Evolutionary conservation across 2,329 filamentous ascomycete species (phyloP).

Genomic region (Cryphonectria japonica): DNA sequence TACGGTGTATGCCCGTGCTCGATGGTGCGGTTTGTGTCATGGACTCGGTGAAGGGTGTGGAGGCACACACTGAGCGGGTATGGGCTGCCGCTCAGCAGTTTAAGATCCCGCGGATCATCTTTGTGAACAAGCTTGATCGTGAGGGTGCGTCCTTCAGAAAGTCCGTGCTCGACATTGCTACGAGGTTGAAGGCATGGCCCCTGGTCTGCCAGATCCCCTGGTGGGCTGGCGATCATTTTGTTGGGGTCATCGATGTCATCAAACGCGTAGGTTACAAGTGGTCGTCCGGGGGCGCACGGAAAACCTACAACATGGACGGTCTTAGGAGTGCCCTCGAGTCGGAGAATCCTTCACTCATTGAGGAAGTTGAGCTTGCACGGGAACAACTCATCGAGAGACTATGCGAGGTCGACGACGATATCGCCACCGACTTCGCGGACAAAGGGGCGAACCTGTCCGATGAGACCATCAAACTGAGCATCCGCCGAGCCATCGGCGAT

Average conservation of each 20-base stretch:
- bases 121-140: conserved; percentile 84
- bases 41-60: conserved; percentile 60
- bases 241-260: conserved; percentile 84
- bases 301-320: conserved; percentile 35
- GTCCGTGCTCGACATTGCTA: conserved; percentile 83
- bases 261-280: conserved; percentile 76
- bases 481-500: conserved; percentile 71
- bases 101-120: conserved; percentile 79
- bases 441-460: conserved; percentile 74
- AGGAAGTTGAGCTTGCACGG: conserved; percentile 76
- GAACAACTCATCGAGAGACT: conserved; percentile 79
- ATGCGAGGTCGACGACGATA: conserved; percentile 83
- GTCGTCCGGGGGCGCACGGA: conserved; percentile 48
- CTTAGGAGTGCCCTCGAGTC: conserved; percentile 47
- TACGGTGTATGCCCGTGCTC: conserved; percentile 70
- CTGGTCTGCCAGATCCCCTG: conserved; percentile 94
- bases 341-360: conserved; percentile 58
- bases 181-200: conserved; percentile 80
- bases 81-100: conserved; percentile 91
- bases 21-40: conserved; percentile 43
- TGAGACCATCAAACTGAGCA: conserved; percentile 69
- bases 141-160: conserved; percentile 81
- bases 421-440: conserved; percentile 85
- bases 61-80: conserved; percentile 95
- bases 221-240: conserved; percentile 82